These are phyloP conservation scores for Chaetoscypha palmicola DNA, from an alignment of 2,329 filamentous ascomycete genomes.

Conservation along the genomic window DNA sequence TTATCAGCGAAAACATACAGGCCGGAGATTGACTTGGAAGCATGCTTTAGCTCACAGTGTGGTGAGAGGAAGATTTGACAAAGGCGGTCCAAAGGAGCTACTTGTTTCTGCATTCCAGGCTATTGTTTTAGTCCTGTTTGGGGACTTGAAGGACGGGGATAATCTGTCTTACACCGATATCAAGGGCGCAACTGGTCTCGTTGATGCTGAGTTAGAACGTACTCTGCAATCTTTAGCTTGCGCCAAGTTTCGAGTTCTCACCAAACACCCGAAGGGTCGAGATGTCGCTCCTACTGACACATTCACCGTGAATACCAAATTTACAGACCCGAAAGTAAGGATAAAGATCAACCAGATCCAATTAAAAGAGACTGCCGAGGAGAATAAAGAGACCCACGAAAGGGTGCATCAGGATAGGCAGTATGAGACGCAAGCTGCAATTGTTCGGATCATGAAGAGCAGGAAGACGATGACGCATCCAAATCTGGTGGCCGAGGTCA, in stretches of 20 bases:
- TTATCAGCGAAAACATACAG: conserved; percentile 85
- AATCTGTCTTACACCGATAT: conserved; percentile 72
- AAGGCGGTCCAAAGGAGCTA: conserved; percentile 70
- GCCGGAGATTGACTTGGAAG: conserved; percentile 83
- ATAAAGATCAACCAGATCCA: conserved; percentile 99
- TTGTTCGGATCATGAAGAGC: conserved; percentile 95
- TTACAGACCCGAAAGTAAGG: conserved; percentile 74
- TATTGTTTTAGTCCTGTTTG: conserved; percentile 85
- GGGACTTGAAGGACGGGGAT: conserved; percentile 54
- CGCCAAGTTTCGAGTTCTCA: conserved; percentile 75
- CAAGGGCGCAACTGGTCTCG: conserved; percentile 64
- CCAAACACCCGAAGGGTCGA: conserved; percentile 76
- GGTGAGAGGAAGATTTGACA: conserved; percentile 72
- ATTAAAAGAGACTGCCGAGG: conserved; percentile 88
- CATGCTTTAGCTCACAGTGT: conserved; percentile 88
- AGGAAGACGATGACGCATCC: conserved; percentile 78
- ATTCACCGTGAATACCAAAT: conserved; percentile 73
- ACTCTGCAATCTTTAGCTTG: conserved; percentile 94
- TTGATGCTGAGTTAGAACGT: conserved; percentile 71
- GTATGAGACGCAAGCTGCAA: conserved; percentile 94
- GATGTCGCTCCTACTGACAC: conserved; percentile 75
- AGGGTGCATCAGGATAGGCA: conserved; percentile 82
- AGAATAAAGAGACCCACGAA: conserved; percentile 91
- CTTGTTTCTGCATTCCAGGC: conserved; percentile 90
- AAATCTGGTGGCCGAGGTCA: conserved; percentile 87